Evolutionary conservation across 805 yeast species (phyloP).

Genomic region (Blastobotrys americana): DNA sequence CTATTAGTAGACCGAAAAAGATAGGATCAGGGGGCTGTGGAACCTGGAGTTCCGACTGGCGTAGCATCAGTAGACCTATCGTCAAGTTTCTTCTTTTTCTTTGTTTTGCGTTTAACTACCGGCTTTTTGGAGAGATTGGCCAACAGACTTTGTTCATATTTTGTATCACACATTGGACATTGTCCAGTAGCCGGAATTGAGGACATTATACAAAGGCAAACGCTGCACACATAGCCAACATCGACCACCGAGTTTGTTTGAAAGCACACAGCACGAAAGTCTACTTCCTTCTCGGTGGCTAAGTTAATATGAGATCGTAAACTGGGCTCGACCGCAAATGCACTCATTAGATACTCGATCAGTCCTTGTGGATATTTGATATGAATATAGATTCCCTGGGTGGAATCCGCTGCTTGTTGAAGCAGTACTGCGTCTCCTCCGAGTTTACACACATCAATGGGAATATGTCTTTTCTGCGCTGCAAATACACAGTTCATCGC

Average conservation of each 20-base stretch:
- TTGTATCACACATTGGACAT: constrained; percentile 85
- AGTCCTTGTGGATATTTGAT: constrained; percentile 66
- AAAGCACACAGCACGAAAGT: constrained; percentile 92
- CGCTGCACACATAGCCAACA: constrained; percentile 90
- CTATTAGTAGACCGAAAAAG: neutral
- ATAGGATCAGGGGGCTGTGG: neutral
- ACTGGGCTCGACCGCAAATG: constrained; percentile 80
- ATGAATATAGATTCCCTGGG: constrained; percentile 77
- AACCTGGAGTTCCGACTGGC: neutral
- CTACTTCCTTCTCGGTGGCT: constrained; percentile 80
- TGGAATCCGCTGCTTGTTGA: constrained; percentile 94
- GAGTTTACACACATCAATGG: constrained; percentile 85
- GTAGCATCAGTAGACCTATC: too few species aligned
- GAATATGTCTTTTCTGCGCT: constrained; percentile 79
- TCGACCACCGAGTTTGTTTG: constrained; percentile 86
- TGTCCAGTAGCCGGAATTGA: constrained; percentile 46
- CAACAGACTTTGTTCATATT: constrained; percentile 59
- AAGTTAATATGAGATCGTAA: constrained; percentile 66
- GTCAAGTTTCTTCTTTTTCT: constrained; percentile 28
- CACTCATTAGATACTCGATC: constrained; percentile 72
- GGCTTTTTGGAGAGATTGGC: constrained; percentile 55
- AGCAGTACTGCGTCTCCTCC: constrained; percentile 68
- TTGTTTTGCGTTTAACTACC: constrained; percentile 36
- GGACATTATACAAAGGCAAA: constrained; percentile 66
- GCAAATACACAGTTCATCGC: constrained; percentile 95